Evolutionary conservation across 225 moss, liverwort and hornwort species (phyloP).

Genomic region (Marchantia paleacea): DNA sequence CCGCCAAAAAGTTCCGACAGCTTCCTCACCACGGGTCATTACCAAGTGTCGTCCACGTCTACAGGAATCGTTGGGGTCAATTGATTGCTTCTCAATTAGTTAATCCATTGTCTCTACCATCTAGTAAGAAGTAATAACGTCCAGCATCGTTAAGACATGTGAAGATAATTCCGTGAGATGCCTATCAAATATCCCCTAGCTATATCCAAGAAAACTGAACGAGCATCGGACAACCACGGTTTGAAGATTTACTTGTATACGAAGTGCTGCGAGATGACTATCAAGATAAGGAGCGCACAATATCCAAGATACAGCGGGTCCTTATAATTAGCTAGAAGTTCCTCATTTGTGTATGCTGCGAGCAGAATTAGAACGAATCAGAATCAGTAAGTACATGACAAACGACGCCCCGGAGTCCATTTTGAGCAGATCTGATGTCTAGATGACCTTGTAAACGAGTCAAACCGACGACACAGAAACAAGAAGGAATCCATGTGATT

Average conservation of each 20-base stretch:
- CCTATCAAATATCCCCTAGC: not conserved
- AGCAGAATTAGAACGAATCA: not conserved
- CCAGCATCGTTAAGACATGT: no score
- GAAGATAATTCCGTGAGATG: not conserved
- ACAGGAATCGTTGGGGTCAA: not conserved
- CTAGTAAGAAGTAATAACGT: not conserved
- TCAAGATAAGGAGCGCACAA: constrained; percentile 64
- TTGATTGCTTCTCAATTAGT: not conserved
- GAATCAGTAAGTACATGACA: not conserved
- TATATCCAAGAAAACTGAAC: no score
- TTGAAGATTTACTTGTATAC: constrained; percentile 64
- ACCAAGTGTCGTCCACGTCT: constrained; percentile 71
- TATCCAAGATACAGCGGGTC: constrained; percentile 82
- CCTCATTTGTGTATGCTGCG: constrained; percentile 88
- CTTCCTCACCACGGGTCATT: constrained; percentile 64
- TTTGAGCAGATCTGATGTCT: not conserved
- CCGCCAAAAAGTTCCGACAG: constrained; percentile 72
- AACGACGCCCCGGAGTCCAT: not conserved
- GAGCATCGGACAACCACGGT: not conserved
- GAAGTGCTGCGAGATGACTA: constrained; percentile 73
- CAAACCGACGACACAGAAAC: not conserved
- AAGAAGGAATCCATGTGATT: not conserved
- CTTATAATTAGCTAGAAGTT: constrained; percentile 77
- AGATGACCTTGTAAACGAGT: not conserved
- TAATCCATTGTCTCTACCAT: not conserved